These are phyloP conservation scores for Lotus japonicus DNA, from an alignment of 306 rosid species.

Conservation along the genomic window DNA sequence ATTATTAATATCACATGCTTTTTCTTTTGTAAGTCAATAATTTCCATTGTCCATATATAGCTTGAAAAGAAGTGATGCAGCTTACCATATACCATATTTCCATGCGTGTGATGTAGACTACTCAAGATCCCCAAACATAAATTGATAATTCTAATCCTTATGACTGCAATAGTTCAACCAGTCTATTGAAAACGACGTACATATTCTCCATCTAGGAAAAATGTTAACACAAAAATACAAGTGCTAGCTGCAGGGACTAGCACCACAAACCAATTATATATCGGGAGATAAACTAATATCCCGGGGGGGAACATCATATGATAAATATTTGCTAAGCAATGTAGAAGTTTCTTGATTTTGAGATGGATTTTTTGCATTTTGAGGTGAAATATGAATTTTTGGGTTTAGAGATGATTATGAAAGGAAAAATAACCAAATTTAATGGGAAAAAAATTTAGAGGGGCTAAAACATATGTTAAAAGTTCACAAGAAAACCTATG, in stretches of 20 bases:
- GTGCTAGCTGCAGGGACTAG: constrained; percentile 19
- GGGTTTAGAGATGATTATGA: too few species aligned
- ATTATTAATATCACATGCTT: too few species aligned
- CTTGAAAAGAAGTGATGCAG: constrained; percentile 10
- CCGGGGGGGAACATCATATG: not conserved
- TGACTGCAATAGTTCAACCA: constrained; percentile 23
- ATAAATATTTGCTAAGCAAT: not conserved
- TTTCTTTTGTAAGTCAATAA: not conserved
- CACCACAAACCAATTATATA: constrained; percentile 11
- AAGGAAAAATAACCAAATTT: too few species aligned
- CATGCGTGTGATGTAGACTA: constrained; percentile 37
- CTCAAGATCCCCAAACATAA: constrained; percentile 17
- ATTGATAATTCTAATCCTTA: constrained; percentile 25
- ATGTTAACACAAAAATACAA: constrained; percentile 13
- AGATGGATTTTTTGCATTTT: too few species aligned
- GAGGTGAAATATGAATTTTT: too few species aligned
- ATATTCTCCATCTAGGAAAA: constrained; percentile 14
- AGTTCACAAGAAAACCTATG: too few species aligned
- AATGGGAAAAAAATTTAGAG: too few species aligned
- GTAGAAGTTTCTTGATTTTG: too few species aligned
- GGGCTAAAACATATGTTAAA: too few species aligned
- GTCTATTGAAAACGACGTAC: constrained; percentile 32
- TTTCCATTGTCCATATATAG: constrained; percentile 20
- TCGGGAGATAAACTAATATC: not conserved
- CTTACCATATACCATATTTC: not conserved